A percentile compares a stretch with the other conserved stretches of the same genome.
Conservation (phyloP, 768 basidiomycete genomes). For the Steccherinum ochraceum region DNA sequence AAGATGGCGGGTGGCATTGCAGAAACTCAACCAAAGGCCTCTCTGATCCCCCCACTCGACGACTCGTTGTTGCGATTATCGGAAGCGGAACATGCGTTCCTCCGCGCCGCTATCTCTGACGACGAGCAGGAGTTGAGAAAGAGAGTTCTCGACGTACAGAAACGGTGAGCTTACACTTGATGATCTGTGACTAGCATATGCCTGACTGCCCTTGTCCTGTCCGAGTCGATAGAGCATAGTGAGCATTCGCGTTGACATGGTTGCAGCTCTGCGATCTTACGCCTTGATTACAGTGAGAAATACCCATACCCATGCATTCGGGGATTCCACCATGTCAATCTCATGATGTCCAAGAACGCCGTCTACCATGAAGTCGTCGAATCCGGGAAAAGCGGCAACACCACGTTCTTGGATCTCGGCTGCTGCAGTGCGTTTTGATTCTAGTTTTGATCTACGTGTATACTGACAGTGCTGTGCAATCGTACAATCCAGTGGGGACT, state of each 20-base stretch:
- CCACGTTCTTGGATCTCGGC: conserved; percentile 26
- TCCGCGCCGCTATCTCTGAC: conserved; percentile 14
- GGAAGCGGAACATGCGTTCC: conserved; percentile 17
- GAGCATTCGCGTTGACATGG: no score
- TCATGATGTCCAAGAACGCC: conserved; percentile 22
- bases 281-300: conserved; percentile 13
- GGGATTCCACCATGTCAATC: conserved; percentile 24
- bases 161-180: no score
- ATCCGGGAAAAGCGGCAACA: conserved; percentile 14
- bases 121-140: conserved; percentile 18
- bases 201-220: neutral
- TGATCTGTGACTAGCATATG: neutral
- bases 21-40: conserved; percentile 8
- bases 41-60: conserved; percentile 17
- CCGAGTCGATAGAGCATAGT: conserved; percentile 21
- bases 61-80: conserved; percentile 13
- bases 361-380: conserved; percentile 22
- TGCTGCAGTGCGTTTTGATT: conserved; percentile 25
- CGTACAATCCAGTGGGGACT: conserved; percentile 23
- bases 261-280: neutral
- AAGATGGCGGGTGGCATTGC: no score
- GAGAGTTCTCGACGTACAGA: conserved; percentile 22
- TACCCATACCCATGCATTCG: conserved; percentile 29
- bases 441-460: neutral
- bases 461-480: no score